phyloP scores from a whole-genome alignment of 73 alveolate species.

The Paraurostyla sp. region DNA sequence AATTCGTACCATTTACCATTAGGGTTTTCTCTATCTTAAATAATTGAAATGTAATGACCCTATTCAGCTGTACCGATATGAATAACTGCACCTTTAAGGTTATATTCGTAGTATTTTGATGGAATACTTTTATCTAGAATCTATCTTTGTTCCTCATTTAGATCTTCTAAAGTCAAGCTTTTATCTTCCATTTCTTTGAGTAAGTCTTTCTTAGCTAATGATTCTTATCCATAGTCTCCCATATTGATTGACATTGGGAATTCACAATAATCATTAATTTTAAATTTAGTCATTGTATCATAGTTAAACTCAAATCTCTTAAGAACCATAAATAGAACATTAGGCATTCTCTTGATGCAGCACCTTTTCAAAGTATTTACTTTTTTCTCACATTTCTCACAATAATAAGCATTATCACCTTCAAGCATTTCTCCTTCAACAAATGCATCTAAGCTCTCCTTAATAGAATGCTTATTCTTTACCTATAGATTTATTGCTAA shows the following conservation, averaged over 20 bases:
- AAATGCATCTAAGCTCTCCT: slow-evolving; percentile 84
- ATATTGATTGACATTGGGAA: slow-evolving; percentile 91
- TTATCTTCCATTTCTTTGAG: slow-evolving; percentile 75
- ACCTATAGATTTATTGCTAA: slow-evolving; percentile 90
- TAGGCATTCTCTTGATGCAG: slow-evolving; percentile 93
- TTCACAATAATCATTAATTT: slow-evolving; percentile 95
- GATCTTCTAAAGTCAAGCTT: slow-evolving; percentile 63
- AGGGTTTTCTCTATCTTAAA: slow-evolving; percentile 62
- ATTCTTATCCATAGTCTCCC: slow-evolving; percentile 83
- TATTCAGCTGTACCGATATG: slow-evolving; percentile 97
- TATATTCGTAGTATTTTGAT: slow-evolving; percentile 86
- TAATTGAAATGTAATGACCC: slow-evolving; percentile 96
- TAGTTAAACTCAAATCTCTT: slow-evolving; percentile 96
- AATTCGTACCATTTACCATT: slow-evolving; percentile 85
- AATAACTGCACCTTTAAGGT: slow-evolving; percentile 92
- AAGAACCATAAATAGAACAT: slow-evolving; percentile 86
- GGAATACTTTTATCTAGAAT: slow-evolving; percentile 61
- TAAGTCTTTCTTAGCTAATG: slow-evolving; percentile 60
- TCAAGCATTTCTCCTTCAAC: slow-evolving; percentile 97
- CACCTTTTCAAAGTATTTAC: slow-evolving; percentile 94
- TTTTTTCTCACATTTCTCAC: slow-evolving; percentile 97
- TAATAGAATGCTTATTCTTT: slow-evolving; percentile 81
- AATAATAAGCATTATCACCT: slow-evolving; percentile 97
- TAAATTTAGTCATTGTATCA: slow-evolving; percentile 92
- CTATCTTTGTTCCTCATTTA: slow-evolving; percentile 50